Evolutionary conservation across 2,329 filamentous ascomycete genomes (phyloP).

Genomic region (Atkinsonella hypoxylon): DNA sequence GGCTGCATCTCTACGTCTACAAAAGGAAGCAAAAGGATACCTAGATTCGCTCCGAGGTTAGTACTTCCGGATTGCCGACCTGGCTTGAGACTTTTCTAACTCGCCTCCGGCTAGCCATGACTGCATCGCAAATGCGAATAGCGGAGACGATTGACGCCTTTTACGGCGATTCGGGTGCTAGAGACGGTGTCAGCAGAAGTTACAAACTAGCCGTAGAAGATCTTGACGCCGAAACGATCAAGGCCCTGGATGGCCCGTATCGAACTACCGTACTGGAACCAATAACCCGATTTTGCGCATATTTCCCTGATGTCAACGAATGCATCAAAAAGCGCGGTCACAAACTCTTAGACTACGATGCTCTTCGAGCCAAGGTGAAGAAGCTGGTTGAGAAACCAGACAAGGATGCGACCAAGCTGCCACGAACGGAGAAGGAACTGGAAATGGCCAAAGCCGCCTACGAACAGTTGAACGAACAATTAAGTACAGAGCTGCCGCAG

Average conservation of each 20-base stretch:
- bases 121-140: constrained; percentile 97
- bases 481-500: constrained; percentile 85
- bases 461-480: constrained; percentile 93
- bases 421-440: constrained; percentile 89
- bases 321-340: constrained; percentile 98
- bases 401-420: constrained; percentile 94
- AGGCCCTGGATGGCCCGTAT: constrained; percentile 93
- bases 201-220: constrained; percentile 99
- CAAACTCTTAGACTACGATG: constrained; percentile 97
- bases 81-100: background rate
- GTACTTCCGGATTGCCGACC: background rate
- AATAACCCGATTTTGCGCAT: constrained; percentile 90
- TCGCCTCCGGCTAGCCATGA: constrained; percentile 59
- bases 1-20: constrained; percentile 76
- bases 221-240: constrained; percentile 95
- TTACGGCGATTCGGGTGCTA: constrained; percentile 90
- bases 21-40: constrained; percentile 97
- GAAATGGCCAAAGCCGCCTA: constrained; percentile 90
- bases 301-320: constrained; percentile 98
- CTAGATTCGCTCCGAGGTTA: constrained; percentile 83
- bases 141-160: constrained; percentile 99
- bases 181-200: constrained; percentile 86
- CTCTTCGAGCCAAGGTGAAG: constrained; percentile 91
- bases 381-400: constrained; percentile 96
- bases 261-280: constrained; percentile 89